Evolutionary conservation across 2,329 filamentous ascomycete genomes (phyloP).

Genomic region (Trichoderma sp.): DNA sequence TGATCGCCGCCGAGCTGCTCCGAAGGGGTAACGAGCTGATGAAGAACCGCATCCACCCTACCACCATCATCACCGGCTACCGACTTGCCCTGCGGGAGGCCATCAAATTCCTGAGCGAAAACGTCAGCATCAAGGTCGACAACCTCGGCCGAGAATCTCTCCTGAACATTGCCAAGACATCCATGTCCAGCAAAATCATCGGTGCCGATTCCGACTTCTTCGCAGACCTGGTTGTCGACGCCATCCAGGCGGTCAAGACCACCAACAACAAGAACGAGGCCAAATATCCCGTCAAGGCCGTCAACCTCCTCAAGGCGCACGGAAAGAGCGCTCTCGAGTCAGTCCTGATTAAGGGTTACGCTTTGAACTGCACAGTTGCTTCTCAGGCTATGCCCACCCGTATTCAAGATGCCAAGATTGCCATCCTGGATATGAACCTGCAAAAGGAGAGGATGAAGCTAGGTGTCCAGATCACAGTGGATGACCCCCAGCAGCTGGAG

Average conservation of each 20-base stretch:
- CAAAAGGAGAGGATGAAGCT: constrained; percentile 99
- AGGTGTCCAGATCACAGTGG: constrained; percentile 96
- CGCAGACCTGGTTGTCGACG: constrained; percentile 94
- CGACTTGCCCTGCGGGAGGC: constrained; percentile 92
- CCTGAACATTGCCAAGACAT: constrained; percentile 94
- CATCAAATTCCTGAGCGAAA: constrained; percentile 98
- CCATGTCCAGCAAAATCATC: constrained; percentile 99
- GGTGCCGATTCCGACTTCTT: constrained; percentile 96
- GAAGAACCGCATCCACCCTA: constrained; percentile 99
- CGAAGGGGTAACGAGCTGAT: constrained; percentile 95
- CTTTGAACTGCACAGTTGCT: constrained; percentile 96
- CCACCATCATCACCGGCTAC: constrained; percentile 98
- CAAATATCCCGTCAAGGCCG: constrained; percentile 98
- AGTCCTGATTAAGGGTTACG: constrained; percentile 90
- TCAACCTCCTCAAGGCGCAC: constrained; percentile 98
- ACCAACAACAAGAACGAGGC: constrained; percentile 86
- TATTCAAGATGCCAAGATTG: constrained; percentile 93
- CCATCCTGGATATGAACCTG: constrained; percentile 94
- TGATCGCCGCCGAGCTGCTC: constrained; percentile 94
- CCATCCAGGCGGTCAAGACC: constrained; percentile 91
- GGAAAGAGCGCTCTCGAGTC: constrained; percentile 91
- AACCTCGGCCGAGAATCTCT: constrained; percentile 86
- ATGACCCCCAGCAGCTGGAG: constrained; percentile 95
- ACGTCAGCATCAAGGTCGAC: constrained; percentile 95
- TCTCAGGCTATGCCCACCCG: constrained; percentile 97